Conservation (phyloP, 257 asterid genomes). For the Buddleja alternifolia region DNA sequence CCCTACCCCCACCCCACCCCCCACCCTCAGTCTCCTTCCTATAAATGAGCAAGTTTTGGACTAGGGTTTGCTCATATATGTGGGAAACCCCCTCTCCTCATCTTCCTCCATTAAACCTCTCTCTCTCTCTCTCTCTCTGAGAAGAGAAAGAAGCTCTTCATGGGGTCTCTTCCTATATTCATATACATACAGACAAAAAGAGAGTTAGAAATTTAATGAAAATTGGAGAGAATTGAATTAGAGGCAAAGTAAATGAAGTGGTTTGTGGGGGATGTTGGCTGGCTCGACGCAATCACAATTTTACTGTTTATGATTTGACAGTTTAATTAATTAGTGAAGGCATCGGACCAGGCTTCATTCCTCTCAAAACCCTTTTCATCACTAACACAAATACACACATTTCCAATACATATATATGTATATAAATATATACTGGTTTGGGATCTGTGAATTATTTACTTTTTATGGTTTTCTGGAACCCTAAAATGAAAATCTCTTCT, state of each 20-base stretch:
- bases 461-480: conserved; percentile 16
- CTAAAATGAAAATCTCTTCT: not conserved
- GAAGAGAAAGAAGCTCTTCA: no score
- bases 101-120: not conserved
- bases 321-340: conserved; percentile 34
- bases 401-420: not conserved
- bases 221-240: not conserved
- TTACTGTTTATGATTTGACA: not conserved
- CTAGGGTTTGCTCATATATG: conserved; percentile 35
- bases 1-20: not conserved
- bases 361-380: conserved; percentile 29
- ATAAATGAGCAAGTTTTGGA: conserved; percentile 40
- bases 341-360: conserved; percentile 59
- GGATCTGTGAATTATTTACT: not conserved
- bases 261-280: conserved; percentile 85
- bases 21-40: conserved; percentile 32
- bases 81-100: not conserved
- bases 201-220: no score
- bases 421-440: no score
- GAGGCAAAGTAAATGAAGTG: conserved; percentile 27
- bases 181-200: not conserved
- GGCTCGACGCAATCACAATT: conserved; percentile 67
- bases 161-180: not conserved
- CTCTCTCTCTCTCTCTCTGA: not conserved
- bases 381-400: no score